phyloP scores from a whole-genome alignment of 768 basidiomycete species.

The Daedalea quercina region DNA sequence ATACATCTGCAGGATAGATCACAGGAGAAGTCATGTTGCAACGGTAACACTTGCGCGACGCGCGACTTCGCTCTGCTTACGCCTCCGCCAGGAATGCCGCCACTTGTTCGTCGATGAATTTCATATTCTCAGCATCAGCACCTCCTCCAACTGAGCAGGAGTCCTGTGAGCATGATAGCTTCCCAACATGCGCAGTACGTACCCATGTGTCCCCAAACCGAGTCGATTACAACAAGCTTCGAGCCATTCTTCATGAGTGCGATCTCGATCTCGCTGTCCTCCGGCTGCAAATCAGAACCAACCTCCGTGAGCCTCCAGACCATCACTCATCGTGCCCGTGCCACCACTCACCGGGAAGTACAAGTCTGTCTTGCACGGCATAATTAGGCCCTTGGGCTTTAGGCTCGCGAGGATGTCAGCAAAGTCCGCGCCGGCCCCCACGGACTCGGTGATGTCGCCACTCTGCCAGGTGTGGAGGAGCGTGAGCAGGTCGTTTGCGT shows the following conservation, averaged over 20 bases:
- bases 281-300: slow-evolving; percentile 38
- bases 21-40: too few species aligned
- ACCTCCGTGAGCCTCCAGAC: not conserved
- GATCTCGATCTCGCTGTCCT: slow-evolving; percentile 47
- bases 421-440: slow-evolving; percentile 28
- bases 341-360: slow-evolving; percentile 41
- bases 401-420: slow-evolving; percentile 33
- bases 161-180: not conserved
- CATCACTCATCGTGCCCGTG: not conserved
- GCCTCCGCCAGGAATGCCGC: slow-evolving; percentile 32
- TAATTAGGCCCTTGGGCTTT: slow-evolving; percentile 46
- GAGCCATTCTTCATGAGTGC: slow-evolving; percentile 33
- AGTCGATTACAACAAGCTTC: slow-evolving; percentile 44
- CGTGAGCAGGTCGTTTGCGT: slow-evolving; percentile 47
- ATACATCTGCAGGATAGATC: too few species aligned
- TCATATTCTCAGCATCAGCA: slow-evolving; percentile 29
- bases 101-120: slow-evolving; percentile 39
- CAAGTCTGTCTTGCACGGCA: slow-evolving; percentile 54
- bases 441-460: slow-evolving; percentile 42
- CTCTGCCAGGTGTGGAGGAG: slow-evolving; percentile 44
- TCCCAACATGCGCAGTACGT: slow-evolving; percentile 6
- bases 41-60: too few species aligned
- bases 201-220: slow-evolving; percentile 56
- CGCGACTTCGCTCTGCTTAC: too few species aligned
- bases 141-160: slow-evolving; percentile 37